These are phyloP conservation scores for Anisogramma anomala DNA, from an alignment of 2,329 filamentous ascomycete species.

Conservation along the genomic window DNA sequence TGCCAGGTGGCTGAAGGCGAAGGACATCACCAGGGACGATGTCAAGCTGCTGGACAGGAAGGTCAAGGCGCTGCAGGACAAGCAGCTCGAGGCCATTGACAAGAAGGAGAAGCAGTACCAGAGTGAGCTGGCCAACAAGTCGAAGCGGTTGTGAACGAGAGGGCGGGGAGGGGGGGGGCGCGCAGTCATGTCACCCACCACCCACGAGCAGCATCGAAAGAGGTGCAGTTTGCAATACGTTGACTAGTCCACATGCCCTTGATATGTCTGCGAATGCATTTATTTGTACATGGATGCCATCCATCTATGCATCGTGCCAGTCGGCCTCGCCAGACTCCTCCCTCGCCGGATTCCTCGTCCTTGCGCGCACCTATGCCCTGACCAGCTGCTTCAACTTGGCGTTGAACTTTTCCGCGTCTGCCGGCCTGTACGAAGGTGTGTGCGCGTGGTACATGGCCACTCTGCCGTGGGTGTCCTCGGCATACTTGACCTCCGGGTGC, in stretches of 20 bases:
- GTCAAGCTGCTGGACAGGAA: slow-evolving; percentile 30
- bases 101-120: slow-evolving; percentile 37
- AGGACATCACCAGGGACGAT: slow-evolving; percentile 32
- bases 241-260: not conserved
- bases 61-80: slow-evolving; percentile 41
- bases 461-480: slow-evolving; percentile 20
- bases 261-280: not conserved
- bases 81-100: slow-evolving; percentile 40
- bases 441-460: slow-evolving; percentile 27
- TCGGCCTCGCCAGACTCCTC: not conserved
- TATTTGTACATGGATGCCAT: slow-evolving; percentile 7
- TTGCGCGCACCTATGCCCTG: slow-evolving; percentile 1
- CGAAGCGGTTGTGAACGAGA: slow-evolving; percentile 8
- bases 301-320: too few species aligned
- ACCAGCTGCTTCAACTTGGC: slow-evolving; percentile 19
- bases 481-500: slow-evolving; percentile 24
- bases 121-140: slow-evolving; percentile 27
- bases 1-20: slow-evolving; percentile 36
- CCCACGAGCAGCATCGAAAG: too few species aligned
- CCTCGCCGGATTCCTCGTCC: too few species aligned
- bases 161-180: too few species aligned
- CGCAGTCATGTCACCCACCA: too few species aligned
- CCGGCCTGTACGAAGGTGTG: slow-evolving; percentile 22
- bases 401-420: slow-evolving; percentile 20
- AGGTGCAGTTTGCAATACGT: not conserved